Conservation (phyloP, 257 asterid genomes). For the Thymus mandschuricus region DNA sequence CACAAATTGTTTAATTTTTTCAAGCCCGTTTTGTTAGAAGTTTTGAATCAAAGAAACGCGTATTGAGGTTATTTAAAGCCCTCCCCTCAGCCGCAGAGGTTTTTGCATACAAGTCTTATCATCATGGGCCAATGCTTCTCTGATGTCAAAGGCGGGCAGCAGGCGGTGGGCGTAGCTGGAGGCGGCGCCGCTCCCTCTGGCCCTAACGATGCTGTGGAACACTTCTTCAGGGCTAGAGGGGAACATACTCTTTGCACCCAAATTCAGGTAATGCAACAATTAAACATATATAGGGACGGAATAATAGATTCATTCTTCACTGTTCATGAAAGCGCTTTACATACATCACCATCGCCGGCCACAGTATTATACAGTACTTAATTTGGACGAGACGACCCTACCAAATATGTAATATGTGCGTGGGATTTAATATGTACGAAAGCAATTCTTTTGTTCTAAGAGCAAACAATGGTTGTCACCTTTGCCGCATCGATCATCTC, state of each 20-base stretch:
- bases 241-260: conserved; percentile 52
- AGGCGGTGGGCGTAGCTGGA: conserved; percentile 49
- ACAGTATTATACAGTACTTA: background rate
- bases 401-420: background rate
- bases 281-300: no score
- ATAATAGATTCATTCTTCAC: background rate
- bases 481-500: no score
- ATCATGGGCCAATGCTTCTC: conserved; percentile 66
- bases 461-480: no score
- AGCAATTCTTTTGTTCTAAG: no score
- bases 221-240: conserved; percentile 57
- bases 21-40: no score
- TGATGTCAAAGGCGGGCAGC: conserved; percentile 76
- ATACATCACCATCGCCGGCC: no score
- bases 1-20: no score
- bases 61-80: no score
- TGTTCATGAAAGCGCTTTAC: background rate
- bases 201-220: conserved; percentile 68
- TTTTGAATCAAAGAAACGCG: no score
- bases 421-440: background rate
- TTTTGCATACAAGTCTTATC: no score
- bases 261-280: conserved; percentile 46
- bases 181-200: conserved; percentile 26
- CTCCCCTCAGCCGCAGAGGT: no score
- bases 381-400: background rate